Evolutionary conservation across 345 rosid species (phyloP), one percentile per base, ranked within the genome.

Genomic region (Populus davidiana): DNA sequence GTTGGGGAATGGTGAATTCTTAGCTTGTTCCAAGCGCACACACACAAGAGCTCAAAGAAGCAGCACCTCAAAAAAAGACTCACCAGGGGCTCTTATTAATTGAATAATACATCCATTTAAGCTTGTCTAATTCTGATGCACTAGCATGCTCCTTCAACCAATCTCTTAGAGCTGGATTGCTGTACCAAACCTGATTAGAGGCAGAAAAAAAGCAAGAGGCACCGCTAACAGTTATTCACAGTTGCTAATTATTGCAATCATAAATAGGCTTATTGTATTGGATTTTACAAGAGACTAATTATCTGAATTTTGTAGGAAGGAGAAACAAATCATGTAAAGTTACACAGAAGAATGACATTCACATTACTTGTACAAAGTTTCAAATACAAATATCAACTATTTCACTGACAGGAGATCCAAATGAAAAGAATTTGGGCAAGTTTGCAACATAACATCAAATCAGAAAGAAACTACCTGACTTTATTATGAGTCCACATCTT

Each of bases 21-120:
- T 20, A 38, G 20, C 27, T 50, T 76, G 25, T 38, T 35, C 36
- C 36, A 16, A 8, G 27, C 14, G 14, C 39, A 27, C 44, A 31
- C 47, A 49, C 67, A 33, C 14, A 23, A 74, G 23, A n/a, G 12
- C 75, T 50, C 25, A 43, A 70, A 39, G 38, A 18, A 13, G 33
- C 66, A 44, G 70, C 68, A 36, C 65, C 14, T 39, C 17, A 12
- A 54, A 52, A 44, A 75, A 77, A 79, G 47, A 81, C 83, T 83
- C 78, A 89, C 98, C 99, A 92, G 79, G 99, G 99, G 79, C 96
- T 84, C 88, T 91, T 93, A 79, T 95, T 93, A 81, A 95, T 92
- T 73, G 73, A 67, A 88, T 89, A 95, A 82, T 90, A 95, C 73
- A 79, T 77, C 97, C 94, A 91, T 78, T 95, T 95, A 43, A 90